These are phyloP conservation scores for Aurantiochytrium sp. DNA, from an alignment of 108 stramenopile species.

Conservation along the genomic window DNA sequence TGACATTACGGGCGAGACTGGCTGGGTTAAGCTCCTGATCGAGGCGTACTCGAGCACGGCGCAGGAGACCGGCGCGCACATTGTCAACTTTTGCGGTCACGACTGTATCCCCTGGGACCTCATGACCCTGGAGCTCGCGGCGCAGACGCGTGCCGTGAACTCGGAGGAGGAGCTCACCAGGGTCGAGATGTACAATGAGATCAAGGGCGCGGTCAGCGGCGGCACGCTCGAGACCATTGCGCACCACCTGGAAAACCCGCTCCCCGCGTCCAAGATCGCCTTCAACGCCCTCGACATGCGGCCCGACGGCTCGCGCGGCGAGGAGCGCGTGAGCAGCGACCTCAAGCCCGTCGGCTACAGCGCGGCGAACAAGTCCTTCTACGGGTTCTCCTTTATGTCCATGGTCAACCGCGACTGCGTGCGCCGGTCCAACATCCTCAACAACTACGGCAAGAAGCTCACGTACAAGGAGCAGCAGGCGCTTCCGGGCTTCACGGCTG, in stretches of 20 bases:
- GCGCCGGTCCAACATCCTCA: neutral
- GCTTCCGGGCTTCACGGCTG: neutral
- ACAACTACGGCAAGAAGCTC: neutral
- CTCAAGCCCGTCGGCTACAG: neutral
- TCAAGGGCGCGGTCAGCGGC: neutral
- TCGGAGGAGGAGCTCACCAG: neutral
- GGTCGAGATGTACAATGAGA: neutral
- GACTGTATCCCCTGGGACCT: constrained; percentile 86
- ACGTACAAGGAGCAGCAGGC: neutral
- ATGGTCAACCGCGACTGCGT: neutral
- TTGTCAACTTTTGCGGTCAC: constrained; percentile 74
- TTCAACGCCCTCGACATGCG: neutral
- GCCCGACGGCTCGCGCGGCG: neutral
- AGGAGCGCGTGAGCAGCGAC: neutral
- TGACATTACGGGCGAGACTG: constrained; percentile 84
- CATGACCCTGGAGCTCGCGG: neutral
- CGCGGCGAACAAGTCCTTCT: neutral
- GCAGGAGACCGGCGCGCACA: constrained; percentile 58
- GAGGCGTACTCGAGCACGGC: constrained; percentile 56
- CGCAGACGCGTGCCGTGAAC: neutral
- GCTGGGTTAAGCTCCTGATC: constrained; percentile 75
- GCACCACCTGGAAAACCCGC: neutral
- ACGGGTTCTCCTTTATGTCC: neutral
- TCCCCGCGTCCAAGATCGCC: neutral
- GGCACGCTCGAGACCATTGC: neutral